These are phyloP conservation scores for Musa balbisiana DNA, from an alignment of 202 grass and related monocot species.

Conservation along the genomic window DNA sequence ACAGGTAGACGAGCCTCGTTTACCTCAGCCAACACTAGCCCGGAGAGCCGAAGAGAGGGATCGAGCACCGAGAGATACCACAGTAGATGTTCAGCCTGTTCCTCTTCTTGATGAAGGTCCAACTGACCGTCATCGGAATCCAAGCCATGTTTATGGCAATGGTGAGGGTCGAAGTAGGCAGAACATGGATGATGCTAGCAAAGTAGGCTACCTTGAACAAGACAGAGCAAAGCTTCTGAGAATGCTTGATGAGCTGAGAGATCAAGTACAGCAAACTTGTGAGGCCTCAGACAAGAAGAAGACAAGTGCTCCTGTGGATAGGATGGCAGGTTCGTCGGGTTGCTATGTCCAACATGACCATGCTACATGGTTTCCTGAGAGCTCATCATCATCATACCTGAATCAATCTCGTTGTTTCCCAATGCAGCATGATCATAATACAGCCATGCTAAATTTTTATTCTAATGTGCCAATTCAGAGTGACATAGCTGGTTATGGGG, in stretches of 20 bases:
- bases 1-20: background rate
- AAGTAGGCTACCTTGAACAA: slow-evolving; percentile 27
- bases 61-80: slow-evolving; percentile 40
- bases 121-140: slow-evolving; percentile 26
- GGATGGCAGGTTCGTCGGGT: slow-evolving; percentile 18
- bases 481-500: slow-evolving; percentile 28
- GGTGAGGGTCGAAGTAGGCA: slow-evolving; percentile 17
- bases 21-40: slow-evolving; percentile 5
- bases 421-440: slow-evolving; percentile 36
- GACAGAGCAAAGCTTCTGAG: slow-evolving; percentile 60
- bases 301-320: slow-evolving; percentile 27
- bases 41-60: slow-evolving; percentile 28
- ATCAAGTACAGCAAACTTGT: slow-evolving; percentile 78
- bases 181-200: slow-evolving; percentile 26
- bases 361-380: slow-evolving; percentile 39
- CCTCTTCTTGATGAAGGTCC: slow-evolving; percentile 24
- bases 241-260: slow-evolving; percentile 93
- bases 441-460: slow-evolving; percentile 36
- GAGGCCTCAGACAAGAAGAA: slow-evolving; percentile 44
- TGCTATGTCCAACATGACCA: slow-evolving; percentile 38
- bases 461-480: slow-evolving; percentile 36
- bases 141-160: slow-evolving; percentile 15
- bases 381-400: slow-evolving; percentile 42
- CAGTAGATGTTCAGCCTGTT: background rate
- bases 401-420: slow-evolving; percentile 42